phyloP scores from a whole-genome alignment of 441 rosid species.

The Gossypium schwendimanii region DNA sequence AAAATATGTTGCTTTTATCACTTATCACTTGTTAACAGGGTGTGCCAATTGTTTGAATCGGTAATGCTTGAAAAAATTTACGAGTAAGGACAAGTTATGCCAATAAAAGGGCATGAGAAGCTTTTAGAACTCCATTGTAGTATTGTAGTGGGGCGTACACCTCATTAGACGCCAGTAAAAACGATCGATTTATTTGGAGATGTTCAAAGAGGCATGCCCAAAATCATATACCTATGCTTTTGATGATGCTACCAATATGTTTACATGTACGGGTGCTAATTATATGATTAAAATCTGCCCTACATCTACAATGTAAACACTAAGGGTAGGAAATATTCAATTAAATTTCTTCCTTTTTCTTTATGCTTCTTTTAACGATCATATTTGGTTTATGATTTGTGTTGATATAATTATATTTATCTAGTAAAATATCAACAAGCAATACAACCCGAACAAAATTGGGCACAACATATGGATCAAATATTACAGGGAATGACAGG shows the following conservation, averaged over 20 bases:
- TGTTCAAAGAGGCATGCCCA: slow-evolving; percentile 53
- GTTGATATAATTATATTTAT: not conserved
- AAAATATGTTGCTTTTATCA: no score
- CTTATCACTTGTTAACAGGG: slow-evolving; percentile 19
- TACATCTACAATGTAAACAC: slow-evolving; percentile 33
- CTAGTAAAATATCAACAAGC: slow-evolving; percentile 40
- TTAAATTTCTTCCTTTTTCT: not conserved
- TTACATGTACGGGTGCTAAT: slow-evolving; percentile 34
- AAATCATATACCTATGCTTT: slow-evolving; percentile 58
- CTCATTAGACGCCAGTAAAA: slow-evolving; percentile 36
- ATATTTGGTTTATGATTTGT: not conserved
- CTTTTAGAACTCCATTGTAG: slow-evolving; percentile 54
- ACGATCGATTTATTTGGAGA: slow-evolving; percentile 50
- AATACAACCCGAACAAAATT: slow-evolving; percentile 11
- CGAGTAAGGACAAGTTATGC: slow-evolving; percentile 29
- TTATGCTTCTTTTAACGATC: not conserved
- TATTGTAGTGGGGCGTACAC: slow-evolving; percentile 49
- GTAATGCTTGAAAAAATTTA: slow-evolving; percentile 33
- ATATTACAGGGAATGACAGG: not conserved
- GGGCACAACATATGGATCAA: not conserved
- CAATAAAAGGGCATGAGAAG: slow-evolving; percentile 53
- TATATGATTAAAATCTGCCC: slow-evolving; percentile 44
- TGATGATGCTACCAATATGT: slow-evolving; percentile 48
- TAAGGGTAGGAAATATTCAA: not conserved
- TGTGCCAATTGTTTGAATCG: slow-evolving; percentile 30